Conservation (phyloP, 176 grass and related monocot species). For the Zoysia japonica region DNA sequence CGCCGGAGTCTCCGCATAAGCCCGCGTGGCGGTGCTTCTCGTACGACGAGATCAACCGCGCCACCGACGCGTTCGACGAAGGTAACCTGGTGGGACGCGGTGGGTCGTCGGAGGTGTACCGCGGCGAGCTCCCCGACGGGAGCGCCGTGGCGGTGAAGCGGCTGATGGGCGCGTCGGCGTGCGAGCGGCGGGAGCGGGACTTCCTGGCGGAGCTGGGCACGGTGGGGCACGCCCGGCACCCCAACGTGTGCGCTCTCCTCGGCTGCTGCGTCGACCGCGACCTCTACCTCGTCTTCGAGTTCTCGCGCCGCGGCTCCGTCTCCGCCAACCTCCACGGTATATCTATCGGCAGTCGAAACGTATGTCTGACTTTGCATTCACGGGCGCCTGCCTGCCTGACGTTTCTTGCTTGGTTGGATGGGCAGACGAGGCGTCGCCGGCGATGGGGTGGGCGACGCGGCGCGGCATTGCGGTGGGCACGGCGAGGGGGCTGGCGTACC, state of each 20-base stretch:
- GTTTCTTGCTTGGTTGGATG: not conserved
- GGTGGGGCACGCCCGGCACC: conserved; percentile 72
- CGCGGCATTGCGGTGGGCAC: conserved; percentile 68
- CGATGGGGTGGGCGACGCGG: conserved; percentile 68
- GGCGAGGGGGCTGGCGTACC: conserved; percentile 78
- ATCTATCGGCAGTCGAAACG: not conserved
- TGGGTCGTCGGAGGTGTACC: conserved; percentile 90
- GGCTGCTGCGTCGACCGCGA: conserved; percentile 88
- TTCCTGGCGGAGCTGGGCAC: conserved; percentile 87
- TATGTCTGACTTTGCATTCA: too few species aligned
- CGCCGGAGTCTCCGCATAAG: conserved; percentile 19
- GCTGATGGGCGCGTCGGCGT: conserved; percentile 52
- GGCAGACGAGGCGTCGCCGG: conserved; percentile 50
- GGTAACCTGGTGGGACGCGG: conserved; percentile 78
- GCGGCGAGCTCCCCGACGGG: conserved; percentile 60
- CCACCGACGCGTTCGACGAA: conserved; percentile 55
- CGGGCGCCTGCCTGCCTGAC: not conserved
- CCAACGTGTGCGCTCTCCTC: conserved; percentile 74
- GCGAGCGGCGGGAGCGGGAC: conserved; percentile 84
- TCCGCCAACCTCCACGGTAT: conserved; percentile 70
- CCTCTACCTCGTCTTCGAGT: conserved; percentile 78
- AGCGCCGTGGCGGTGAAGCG: conserved; percentile 78
- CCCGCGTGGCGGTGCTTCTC: conserved; percentile 76
- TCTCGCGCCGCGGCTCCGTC: conserved; percentile 81
- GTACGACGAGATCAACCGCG: conserved; percentile 61